phyloP scores from a whole-genome alignment of 495 filamentous ascomycete genomes.

The Podospora tetraspora region DNA sequence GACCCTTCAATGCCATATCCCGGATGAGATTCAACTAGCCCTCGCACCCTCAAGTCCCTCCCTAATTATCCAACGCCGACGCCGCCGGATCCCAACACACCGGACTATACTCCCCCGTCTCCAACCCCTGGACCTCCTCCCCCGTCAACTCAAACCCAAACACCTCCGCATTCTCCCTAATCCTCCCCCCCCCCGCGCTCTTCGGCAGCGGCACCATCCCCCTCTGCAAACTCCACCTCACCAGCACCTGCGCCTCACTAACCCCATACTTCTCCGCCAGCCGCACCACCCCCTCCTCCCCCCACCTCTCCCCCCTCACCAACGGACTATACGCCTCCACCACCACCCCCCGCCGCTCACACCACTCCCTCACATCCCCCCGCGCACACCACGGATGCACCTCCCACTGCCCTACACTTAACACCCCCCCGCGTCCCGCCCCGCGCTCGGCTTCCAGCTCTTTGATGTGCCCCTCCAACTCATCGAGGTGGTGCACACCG shows the following conservation, averaged over 20 bases:
- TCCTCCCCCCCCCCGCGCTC: conserved; percentile 61
- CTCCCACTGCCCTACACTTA: conserved; percentile 84
- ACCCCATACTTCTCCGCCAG: conserved; percentile 66
- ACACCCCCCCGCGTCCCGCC: conserved; percentile 63
- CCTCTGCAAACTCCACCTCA: conserved; percentile 87
- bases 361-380: conserved; percentile 72
- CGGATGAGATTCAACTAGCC: too few species aligned
- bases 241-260: conserved; percentile 69
- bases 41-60: too few species aligned
- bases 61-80: conserved; percentile 13
- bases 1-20: too few species aligned
- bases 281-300: conserved; percentile 56
- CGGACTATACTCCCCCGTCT: conserved; percentile 55
- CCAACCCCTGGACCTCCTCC: conserved; percentile 53
- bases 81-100: conserved; percentile 66
- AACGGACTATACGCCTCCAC: conserved; percentile 79
- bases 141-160: conserved; percentile 74
- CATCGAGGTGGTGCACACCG: conserved; percentile 62
- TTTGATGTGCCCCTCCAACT: conserved; percentile 70
- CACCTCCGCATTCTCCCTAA: conserved; percentile 68
- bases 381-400: conserved; percentile 85
- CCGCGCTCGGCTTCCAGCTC: conserved; percentile 54
- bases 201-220: conserved; percentile 71
- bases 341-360: conserved; percentile 58
- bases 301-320: conserved; percentile 59